Base-by-base conservation (phyloP, 371 early-diverging fungal species). In the Apophysomyces ossiformis region DNA sequence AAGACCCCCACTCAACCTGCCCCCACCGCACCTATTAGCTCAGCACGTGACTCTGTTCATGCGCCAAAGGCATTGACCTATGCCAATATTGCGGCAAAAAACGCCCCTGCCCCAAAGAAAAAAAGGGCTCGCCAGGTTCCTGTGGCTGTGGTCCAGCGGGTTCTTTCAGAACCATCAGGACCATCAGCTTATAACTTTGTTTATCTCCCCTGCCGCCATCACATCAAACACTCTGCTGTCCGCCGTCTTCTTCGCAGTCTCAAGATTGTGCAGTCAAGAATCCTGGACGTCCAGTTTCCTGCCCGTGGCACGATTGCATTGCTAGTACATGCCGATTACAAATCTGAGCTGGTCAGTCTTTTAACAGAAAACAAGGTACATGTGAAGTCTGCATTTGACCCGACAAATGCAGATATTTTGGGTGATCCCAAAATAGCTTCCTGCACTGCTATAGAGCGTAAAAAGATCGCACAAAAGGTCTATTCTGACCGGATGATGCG, bases 211-310 rank as follows among this genome's bases (percentile, higher is more conserved):
- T 21, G 21, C 1, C 21, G 21, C 21, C 21, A 21, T 1, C 21
- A 21, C 21, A 0, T 21, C 1, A 21, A 21, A 1, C 21, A 21
- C 1, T 21, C 21, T 21, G 21, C 0, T 21, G 21, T 21, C 1
- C 21, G 21, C 21, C 21, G 21, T 1, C 21, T 21, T 21, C 21
- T 21, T 1, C 21, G 21, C n/a, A n/a, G n/a, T n/a, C n/a, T 67
- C 2, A 54, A 60, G 0, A 56, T 67, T 2, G 36, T 45, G 7
- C 58, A 62, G 37, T 36, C 15, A 15, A 7, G 68, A 2, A 18
- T 62, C 8, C 36, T 67, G 0, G 68, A 67, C 21, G 38, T 67
- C 7, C 68, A 63, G 4, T 67, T 67, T 37, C 68, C 68, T 12
- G 47, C 50, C 0, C 39, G 18, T 11, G 63, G 68, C n/a, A 21